A percentile compares a stretch with the other conserved stretches of the same genome.
These are phyloP conservation scores for Zarea fungicola DNA, from an alignment of 2,329 filamentous ascomycete species.

Conservation along the genomic window DNA sequence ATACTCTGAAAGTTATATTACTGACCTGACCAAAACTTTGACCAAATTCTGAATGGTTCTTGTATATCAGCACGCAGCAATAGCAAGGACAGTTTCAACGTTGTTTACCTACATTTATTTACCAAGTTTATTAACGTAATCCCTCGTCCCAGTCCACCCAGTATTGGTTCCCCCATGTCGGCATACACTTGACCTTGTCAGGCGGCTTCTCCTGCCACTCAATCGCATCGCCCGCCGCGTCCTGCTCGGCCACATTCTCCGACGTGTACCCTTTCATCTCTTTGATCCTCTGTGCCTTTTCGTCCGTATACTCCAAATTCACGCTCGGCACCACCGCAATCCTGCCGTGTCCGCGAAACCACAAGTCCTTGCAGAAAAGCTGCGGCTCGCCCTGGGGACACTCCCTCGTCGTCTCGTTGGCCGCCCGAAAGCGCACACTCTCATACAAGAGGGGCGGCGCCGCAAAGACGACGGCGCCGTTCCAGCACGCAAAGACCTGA, in stretches of 20 bases:
- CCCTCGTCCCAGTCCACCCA: slow-evolving; percentile 38
- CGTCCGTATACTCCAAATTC: slow-evolving; percentile 49
- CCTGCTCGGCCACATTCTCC: slow-evolving; percentile 27
- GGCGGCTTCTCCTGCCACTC: slow-evolving; percentile 42
- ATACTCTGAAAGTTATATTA: no score
- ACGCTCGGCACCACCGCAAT: slow-evolving; percentile 53
- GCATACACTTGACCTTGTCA: slow-evolving; percentile 43
- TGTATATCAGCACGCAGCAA: no score
- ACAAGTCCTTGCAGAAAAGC: slow-evolving; percentile 54
- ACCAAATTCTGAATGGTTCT: no score
- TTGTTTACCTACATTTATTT: no score
- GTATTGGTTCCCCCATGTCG: slow-evolving; percentile 33
- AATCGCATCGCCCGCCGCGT: slow-evolving; percentile 28
- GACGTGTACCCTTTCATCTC: slow-evolving; percentile 43
- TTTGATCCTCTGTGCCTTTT: slow-evolving; percentile 41
- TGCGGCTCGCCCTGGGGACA: slow-evolving; percentile 51
- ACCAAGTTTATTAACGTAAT: no score
- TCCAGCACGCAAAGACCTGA: slow-evolving; percentile 59
- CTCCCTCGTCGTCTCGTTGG: slow-evolving; percentile 5
- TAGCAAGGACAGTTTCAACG: no score
- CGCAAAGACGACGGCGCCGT: slow-evolving; percentile 46
- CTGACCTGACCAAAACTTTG: no score
- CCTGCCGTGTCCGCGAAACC: slow-evolving; percentile 42
- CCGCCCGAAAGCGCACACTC: slow-evolving; percentile 40
- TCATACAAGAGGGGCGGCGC: slow-evolving; percentile 40